Evolutionary conservation across 2,329 filamentous ascomycete genomes (phyloP).

Genomic region (Colletotrichum graminicola): DNA sequence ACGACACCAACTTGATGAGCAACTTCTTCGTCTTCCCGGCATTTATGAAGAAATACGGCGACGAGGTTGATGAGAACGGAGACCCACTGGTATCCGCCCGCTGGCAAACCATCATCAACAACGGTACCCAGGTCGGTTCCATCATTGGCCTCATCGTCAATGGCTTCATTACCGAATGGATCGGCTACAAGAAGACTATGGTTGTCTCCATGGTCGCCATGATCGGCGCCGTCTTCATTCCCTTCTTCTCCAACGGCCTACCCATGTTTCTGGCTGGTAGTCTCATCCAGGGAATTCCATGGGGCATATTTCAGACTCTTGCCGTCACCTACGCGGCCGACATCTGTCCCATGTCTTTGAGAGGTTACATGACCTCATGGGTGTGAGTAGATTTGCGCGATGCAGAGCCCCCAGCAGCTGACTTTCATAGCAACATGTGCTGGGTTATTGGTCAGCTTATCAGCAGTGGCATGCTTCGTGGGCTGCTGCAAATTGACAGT

Average conservation of each 20-base stretch:
- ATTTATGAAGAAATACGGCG: constrained; percentile 54
- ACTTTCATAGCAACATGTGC: constrained; percentile 51
- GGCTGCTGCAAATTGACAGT: constrained; percentile 46
- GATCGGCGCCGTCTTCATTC: constrained; percentile 59
- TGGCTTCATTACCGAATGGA: constrained; percentile 59
- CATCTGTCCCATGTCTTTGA: constrained; percentile 51
- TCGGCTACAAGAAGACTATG: constrained; percentile 59
- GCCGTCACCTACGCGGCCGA: constrained; percentile 56
- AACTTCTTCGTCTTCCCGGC: constrained; percentile 55
- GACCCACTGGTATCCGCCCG: constrained; percentile 60
- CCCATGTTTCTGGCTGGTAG: constrained; percentile 56
- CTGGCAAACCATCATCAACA: constrained; percentile 65
- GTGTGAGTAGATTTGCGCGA: constrained; percentile 47
- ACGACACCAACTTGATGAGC: constrained; percentile 52
- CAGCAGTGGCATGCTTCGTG: constrained; percentile 52
- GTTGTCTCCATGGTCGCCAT: constrained; percentile 55
- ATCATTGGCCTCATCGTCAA: constrained; percentile 63
- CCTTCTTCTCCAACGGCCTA: constrained; percentile 59
- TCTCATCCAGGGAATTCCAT: constrained; percentile 53
- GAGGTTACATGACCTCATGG: constrained; percentile 42
- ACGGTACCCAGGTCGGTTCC: constrained; percentile 59
- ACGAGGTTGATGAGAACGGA: constrained; percentile 50
- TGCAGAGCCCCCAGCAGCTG: constrained; percentile 29
- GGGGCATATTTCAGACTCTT: constrained; percentile 52
- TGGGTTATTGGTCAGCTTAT: constrained; percentile 58